Percentiles rank a stretch among this genome's conserved stretches.
Evolutionary conservation across 225 moss, liverwort and hornwort genomes (phyloP).

Genomic region (Pseudoscleropodium purum): DNA sequence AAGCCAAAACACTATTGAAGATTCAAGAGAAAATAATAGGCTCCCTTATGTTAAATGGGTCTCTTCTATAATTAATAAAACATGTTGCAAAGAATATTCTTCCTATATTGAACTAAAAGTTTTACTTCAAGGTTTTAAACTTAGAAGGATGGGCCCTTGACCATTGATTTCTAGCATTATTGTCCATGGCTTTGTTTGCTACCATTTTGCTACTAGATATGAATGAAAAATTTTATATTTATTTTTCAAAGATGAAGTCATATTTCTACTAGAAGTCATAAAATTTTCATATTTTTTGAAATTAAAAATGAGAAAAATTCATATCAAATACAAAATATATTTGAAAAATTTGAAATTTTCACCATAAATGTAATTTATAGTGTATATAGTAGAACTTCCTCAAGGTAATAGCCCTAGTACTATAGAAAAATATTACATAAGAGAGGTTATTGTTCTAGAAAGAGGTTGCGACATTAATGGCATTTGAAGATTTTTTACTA

Average conservation of each 20-base stretch:
- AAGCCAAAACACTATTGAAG: neutral
- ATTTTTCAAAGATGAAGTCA: neutral
- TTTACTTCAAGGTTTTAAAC: neutral
- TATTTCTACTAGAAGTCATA: neutral
- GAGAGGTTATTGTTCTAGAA: too few relatives aligned
- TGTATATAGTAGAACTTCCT: too few relatives aligned
- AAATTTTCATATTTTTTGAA: neutral
- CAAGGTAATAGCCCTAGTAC: too few relatives aligned
- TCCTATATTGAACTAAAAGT: too few relatives aligned
- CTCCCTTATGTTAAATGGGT: neutral
- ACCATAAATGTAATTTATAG: neutral
- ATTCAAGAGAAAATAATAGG: neutral
- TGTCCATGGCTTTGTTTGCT: rapidly evolving
- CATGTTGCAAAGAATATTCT: neutral
- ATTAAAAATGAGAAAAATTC: neutral
- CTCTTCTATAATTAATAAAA: rapidly evolving
- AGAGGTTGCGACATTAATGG: too few relatives aligned
- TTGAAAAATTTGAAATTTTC: neutral
- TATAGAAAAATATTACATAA: too few relatives aligned
- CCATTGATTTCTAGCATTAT: neutral
- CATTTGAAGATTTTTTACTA: too few relatives aligned
- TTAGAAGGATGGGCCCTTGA: rapidly evolving
- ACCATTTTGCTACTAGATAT: neutral
- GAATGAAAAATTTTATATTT: neutral
- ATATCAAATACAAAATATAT: neutral